A percentile compares a stretch with the other conserved stretches of the same genome.
Evolutionary conservation across 2,329 filamentous ascomycete genomes (phyloP).

Genomic region (Fusarium tanahbumbuense): DNA sequence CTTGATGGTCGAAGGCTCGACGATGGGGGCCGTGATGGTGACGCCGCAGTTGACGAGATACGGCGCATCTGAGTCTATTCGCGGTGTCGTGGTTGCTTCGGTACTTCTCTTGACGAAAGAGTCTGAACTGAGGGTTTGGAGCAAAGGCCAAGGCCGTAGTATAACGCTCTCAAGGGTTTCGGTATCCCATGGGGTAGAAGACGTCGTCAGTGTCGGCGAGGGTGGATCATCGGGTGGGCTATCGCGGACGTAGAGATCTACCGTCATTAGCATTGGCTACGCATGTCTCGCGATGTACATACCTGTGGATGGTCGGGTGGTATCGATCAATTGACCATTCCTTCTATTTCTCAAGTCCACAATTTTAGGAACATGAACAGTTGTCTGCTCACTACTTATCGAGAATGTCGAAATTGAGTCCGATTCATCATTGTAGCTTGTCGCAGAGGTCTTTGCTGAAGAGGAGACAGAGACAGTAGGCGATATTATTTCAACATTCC

Average conservation of each 20-base stretch:
- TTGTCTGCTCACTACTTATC: neutral
- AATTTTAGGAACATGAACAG: neutral
- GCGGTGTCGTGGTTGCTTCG: constrained; percentile 17
- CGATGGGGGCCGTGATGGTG: constrained; percentile 17
- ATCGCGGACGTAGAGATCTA: neutral
- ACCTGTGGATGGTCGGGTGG: constrained; percentile 3
- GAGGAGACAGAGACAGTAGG: constrained; percentile 1
- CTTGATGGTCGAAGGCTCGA: constrained; percentile 6
- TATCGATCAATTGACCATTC: neutral
- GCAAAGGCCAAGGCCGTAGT: constrained; percentile 19
- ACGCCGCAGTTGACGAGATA: constrained; percentile 32
- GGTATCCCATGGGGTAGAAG: constrained; percentile 1
- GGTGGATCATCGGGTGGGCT: neutral
- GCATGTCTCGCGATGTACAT: rapidly evolving
- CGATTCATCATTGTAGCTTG: constrained; percentile 11
- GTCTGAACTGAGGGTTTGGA: constrained; percentile 31
- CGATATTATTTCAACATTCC: neutral
- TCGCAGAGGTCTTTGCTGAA: constrained; percentile 5
- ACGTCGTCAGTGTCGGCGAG: constrained; percentile 1
- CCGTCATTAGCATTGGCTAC: neutral
- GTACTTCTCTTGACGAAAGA: constrained; percentile 36
- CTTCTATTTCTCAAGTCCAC: neutral
- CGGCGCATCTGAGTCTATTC: constrained; percentile 7
- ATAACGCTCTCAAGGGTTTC: constrained; percentile 2
- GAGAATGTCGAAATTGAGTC: constrained; percentile 18